These are phyloP conservation scores for Mycocentrospora acerina DNA, from an alignment of 2,329 filamentous ascomycete species.

Conservation along the genomic window DNA sequence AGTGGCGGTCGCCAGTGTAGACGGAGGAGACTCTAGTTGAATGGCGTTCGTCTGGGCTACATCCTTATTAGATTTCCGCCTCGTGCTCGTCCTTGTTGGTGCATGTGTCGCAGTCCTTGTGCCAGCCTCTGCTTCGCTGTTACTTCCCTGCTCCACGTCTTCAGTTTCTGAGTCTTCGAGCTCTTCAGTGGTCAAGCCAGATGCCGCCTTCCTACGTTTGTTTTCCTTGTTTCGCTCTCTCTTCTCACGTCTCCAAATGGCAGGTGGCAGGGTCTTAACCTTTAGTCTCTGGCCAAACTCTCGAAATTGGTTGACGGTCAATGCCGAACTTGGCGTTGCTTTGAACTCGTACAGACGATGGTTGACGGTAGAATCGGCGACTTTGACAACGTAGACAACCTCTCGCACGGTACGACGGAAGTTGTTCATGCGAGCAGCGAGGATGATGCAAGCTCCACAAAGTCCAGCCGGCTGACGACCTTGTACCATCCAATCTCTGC, in stretches of 20 bases:
- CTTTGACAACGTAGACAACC: conserved; percentile 97
- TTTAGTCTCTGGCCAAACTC: conserved; percentile 68
- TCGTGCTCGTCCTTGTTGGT: conserved; percentile 22
- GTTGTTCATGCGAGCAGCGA: conserved; percentile 97
- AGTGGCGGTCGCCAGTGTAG: conserved; percentile 6
- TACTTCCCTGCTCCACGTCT: neutral
- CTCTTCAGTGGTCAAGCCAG: conserved; percentile 6
- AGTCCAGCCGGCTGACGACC: conserved; percentile 91
- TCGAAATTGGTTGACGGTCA: conserved; percentile 86
- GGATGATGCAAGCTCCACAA: conserved; percentile 89
- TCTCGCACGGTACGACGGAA: conserved; percentile 90
- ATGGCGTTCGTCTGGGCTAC: conserved; percentile 11
- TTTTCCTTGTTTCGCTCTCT: conserved; percentile 43
- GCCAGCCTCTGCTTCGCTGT: conserved; percentile 11
- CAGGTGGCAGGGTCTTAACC: conserved; percentile 67
- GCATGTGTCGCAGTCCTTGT: conserved; percentile 6
- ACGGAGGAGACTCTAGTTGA: conserved; percentile 6
- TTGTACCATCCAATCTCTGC: conserved; percentile 94
- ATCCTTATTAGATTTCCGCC: conserved; percentile 23
- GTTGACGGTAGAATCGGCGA: conserved; percentile 89
- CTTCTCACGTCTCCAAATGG: conserved; percentile 69
- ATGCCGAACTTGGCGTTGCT: conserved; percentile 75
- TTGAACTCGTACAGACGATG: conserved; percentile 92
- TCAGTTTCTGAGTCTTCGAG: conserved; percentile 4
- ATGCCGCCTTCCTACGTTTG: conserved; percentile 19